Evolutionary conservation across 805 yeast genomes (phyloP), one percentile per base, ranked within the genome.

Genomic region (Yamadazyma sp.): DNA sequence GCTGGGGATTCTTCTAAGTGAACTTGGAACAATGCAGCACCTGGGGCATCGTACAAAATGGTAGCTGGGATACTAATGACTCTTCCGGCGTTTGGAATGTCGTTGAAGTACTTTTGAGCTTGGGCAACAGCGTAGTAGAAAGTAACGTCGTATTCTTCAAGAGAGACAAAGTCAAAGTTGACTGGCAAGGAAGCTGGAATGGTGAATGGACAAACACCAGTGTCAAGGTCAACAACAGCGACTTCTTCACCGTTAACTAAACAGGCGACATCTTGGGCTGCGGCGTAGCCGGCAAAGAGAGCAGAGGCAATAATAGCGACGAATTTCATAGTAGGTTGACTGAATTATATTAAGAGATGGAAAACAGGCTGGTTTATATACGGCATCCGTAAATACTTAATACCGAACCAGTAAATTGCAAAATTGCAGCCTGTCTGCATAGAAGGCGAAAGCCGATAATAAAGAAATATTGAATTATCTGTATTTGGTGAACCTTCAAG

Each of bases 131-230:
- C 49, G 53, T 67, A 67, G 63, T 62, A 66, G 51, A 61, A 64
- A 35, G 58, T 59, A 37, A 50, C 60, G 22, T 48, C 42, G 54
- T 57, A 66, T 45, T 65, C 59, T 26, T 62, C 61, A 18, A 40
- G 35, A 32, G 58, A 50, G 14, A 22, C 44, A 50, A 48, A 64
- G 24, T 48, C 47, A 47, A 62, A 64, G 13, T 45, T 52, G 25
- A 40, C 41, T 27, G 68, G 64, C 32, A 45, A 56, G 19, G 33
- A 5, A 2, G 46, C 35, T 41, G 69, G 70, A 35, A 67, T 43
- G 15, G 59, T 44, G 61, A 66, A 65, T 31, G 64, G 58, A 55
- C 73, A 67, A 6, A 39, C 40, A 41, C 70, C 73, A 28, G 71
- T 58, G 39, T 58, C 71, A 46, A 57, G 57, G 53, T 64, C 70